Evolutionary conservation across 768 basidiomycete species (phyloP), one percentile per base, ranked within the genome.

Genomic region (Agrocybe praecox): DNA sequence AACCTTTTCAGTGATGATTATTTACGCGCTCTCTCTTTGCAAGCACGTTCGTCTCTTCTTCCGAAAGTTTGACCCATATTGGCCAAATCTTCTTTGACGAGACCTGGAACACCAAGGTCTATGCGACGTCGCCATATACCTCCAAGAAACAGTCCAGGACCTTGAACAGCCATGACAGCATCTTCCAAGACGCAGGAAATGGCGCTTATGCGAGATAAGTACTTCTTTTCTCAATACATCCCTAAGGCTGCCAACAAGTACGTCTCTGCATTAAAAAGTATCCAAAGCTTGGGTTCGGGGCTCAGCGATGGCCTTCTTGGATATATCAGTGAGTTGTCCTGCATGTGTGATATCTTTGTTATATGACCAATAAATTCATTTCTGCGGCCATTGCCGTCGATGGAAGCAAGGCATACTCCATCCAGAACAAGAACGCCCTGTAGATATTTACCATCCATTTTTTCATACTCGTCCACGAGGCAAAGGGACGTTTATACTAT

Each of bases 1-100:
- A 18, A 1, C 9, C 6, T 19, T 14, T n/a, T 43, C 8, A 23
- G 36, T 6, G 10, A 18, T 18, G 19, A 14, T 19, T 21, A 34
- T 22, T 44, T 40, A 33, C 48, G 22, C 12, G 22, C 12, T 24
- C 26, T 15, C 32, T 9, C n/a, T 19, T 32, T 48, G 22, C 26
- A 45, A 69, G 69, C 12, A 71, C 73, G 1, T 59, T 72, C 24
- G 53, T 69, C 29, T 69, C 74, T 2, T 58, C 55, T 34, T 56
- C 67, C 1, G 72, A 70, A n/a, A 67, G 55, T 10, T 52, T 74
- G 42, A 59, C 65, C 33, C 74, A 74, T 54, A 65, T 72, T 24
- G 75, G 74, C 4, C 73, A 73, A 55, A 65, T 74, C 58, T 75
- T 74, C 67, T 74, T 75, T 49, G 62, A 67, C 40, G 74, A 73